Evolutionary conservation across 192 early-diverging fungal species (phyloP).

Genomic region (Chytriomyces hyalinus): DNA sequence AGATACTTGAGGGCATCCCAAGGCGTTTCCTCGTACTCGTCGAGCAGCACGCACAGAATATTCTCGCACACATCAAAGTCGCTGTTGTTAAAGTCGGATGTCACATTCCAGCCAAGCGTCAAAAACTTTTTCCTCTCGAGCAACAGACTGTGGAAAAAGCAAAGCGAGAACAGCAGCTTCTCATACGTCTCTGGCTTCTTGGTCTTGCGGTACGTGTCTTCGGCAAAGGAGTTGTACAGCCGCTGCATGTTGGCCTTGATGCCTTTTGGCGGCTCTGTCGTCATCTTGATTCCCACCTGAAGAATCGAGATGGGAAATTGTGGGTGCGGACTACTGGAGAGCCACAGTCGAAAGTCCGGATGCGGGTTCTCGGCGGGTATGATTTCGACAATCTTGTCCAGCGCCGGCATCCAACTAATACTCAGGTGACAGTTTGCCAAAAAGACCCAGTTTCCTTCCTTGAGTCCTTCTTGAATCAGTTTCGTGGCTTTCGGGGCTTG

Average conservation of each 20-base stretch:
- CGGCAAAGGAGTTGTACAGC: constrained; percentile 53
- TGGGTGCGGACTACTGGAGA: constrained; percentile 68
- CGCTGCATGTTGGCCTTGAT: constrained; percentile 61
- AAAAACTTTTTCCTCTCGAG: constrained; percentile 68
- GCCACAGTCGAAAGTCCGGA: constrained; percentile 64
- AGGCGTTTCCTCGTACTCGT: constrained; percentile 63
- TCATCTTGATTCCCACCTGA: constrained; percentile 65
- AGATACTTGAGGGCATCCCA: constrained; percentile 71
- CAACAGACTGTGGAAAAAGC: constrained; percentile 65
- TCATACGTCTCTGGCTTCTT: constrained; percentile 57
- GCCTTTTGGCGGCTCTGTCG: constrained; percentile 68
- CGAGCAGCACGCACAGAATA: constrained; percentile 59
- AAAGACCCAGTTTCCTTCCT: constrained; percentile 69
- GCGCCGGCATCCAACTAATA: constrained; percentile 65
- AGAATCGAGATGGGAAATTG: constrained; percentile 70
- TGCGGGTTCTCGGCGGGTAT: constrained; percentile 60
- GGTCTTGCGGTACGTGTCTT: constrained; percentile 55
- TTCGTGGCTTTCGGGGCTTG: constrained; percentile 67
- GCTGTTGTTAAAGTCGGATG: constrained; percentile 68
- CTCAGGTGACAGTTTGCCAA: constrained; percentile 70
- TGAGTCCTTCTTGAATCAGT: constrained; percentile 65
- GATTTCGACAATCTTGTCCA: constrained; percentile 67
- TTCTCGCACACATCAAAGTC: constrained; percentile 71
- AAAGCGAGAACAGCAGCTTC: constrained; percentile 61
- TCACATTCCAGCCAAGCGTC: constrained; percentile 68